Base-by-base conservation (phyloP, 2,329 filamentous ascomycete species). In the Colletotrichum phormii region DNA sequence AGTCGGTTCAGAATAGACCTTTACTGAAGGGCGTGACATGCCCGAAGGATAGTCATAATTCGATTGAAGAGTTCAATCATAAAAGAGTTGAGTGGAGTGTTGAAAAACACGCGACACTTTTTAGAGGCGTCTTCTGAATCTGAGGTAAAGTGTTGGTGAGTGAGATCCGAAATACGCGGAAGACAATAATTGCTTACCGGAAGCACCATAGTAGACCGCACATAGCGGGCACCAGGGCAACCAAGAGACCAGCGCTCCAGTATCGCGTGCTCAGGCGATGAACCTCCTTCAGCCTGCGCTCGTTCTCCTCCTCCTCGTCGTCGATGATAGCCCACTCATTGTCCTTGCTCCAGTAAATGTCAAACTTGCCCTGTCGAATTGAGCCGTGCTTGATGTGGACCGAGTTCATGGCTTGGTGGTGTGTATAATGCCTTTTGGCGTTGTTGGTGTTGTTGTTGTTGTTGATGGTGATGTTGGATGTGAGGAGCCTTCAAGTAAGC, bases 311-410 rank as follows among this genome's bases (percentile, higher is more conserved):
- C 24, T 73, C 71, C 49, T 73, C 71, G n/a, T 73, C 71, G 24
- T 73, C 71, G 31, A 73, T 73, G 35, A 73, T 73, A 55, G 71
- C 71, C 71, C 71, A 73, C 67, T 73, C 71, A 24, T 73, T 69
- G 51, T 72, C 71, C 67, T 65, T 73, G 66, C 59, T 73, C 59
- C 67, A 64, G 24, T 53, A 62, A 3, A 55, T 29, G 57, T 64
- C 62, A 49, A 29, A 64, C 51, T 64, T 64, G 62, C 61, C 61
- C 33, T 64, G 61, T n/a, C 61, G 61, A 35, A 64, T 49, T 46
- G 61, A 64, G 46, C 61, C 61, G 15, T 37, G 61, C 31, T 24
- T 22, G 22, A 64, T 64, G 49, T 64, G 61, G 61, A 64, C 31
- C 61, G 61, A 37, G 46, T 64, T 53, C 61, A 64, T 64, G 46